Evolutionary conservation across 2,329 filamentous ascomycete genomes (phyloP).

Genomic region (Colletotrichum sp.): DNA sequence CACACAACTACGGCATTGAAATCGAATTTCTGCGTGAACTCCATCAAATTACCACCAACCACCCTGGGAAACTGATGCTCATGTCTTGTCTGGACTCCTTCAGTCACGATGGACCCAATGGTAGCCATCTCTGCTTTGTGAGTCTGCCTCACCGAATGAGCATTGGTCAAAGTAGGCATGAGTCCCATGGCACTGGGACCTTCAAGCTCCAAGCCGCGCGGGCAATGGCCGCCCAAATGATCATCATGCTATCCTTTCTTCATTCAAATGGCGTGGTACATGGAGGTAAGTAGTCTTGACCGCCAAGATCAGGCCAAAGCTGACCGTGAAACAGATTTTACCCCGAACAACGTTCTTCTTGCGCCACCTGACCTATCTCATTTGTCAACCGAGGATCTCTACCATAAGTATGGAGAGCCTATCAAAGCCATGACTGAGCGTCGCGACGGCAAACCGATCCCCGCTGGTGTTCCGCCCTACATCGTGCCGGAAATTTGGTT

Average conservation of each 20-base stretch:
- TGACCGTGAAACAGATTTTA: background rate
- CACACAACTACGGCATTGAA: background rate
- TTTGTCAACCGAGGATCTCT: rapidly evolving
- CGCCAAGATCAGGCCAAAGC: background rate
- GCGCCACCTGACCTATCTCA: rapidly evolving
- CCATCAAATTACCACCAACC: rapidly evolving
- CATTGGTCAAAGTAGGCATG: background rate
- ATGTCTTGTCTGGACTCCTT: background rate
- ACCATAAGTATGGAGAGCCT: background rate
- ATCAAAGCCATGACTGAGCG: background rate
- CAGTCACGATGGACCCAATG: background rate
- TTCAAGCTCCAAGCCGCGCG: background rate
- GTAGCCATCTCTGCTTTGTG: background rate
- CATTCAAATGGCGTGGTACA: background rate
- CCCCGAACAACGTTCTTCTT: background rate
- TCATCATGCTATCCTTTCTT: rapidly evolving
- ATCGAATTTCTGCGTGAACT: background rate
- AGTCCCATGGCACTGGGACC: rapidly evolving
- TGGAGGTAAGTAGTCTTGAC: background rate
- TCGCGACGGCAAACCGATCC: background rate
- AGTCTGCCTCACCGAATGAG: background rate
- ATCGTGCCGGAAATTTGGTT: background rate
- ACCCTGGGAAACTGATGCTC: background rate
- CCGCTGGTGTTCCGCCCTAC: rapidly evolving
- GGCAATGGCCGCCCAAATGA: background rate